Evolutionary conservation across 345 rosid genomes (phyloP), one percentile per base, ranked within the genome.

Genomic region (Jatropha curcas): DNA sequence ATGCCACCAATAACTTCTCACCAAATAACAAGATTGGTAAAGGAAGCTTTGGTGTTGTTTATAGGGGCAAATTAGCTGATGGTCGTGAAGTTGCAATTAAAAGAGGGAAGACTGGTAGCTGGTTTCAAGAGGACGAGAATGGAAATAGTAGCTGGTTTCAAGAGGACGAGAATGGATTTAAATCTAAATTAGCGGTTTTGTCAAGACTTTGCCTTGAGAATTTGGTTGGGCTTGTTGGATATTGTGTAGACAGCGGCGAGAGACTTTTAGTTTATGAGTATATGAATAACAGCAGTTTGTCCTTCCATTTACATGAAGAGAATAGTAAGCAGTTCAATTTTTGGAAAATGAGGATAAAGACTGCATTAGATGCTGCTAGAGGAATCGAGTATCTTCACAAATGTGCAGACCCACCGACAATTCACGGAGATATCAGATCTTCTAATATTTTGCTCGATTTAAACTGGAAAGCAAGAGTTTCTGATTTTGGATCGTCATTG

Each of bases 21-120:
- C 9, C 63, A 0, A 89, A 88, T 74, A 92, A 94, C 86, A 94
- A 86, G 81, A 86, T 94, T 56, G 97, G 97, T 4, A 85, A 90
- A 0, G 96, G 98, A 1, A 92, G 98, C 80, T 94, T 86, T 27
- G 98, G 98, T 1, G 76, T 88, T 16, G 97, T 94, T 45, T 94
- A 94, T 81, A 76, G 72, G 61, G 97, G 96, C 0, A 91, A 88
- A 71, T 77, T 94, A 62, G 28, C 20, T 0, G 94, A 90, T 62
- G 94, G 96, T 13, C 85, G 88, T 3, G 93, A 94, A 46, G 98
- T 94, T 4, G 97, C 97, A 10, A 88, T 92, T 53, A 94, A 94
- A 76, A 86, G 97, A 72, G 90, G 96, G 0, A 97, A 94, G 37
- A 87, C 89, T 4, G 79, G n/a, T n/a, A n/a, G n/a, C n/a, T n/a